Percentiles rank a stretch among this genome's conserved stretches.
Evolutionary conservation across 306 rosid species (phyloP).

Genomic region (Sechiopsis laciniata): DNA sequence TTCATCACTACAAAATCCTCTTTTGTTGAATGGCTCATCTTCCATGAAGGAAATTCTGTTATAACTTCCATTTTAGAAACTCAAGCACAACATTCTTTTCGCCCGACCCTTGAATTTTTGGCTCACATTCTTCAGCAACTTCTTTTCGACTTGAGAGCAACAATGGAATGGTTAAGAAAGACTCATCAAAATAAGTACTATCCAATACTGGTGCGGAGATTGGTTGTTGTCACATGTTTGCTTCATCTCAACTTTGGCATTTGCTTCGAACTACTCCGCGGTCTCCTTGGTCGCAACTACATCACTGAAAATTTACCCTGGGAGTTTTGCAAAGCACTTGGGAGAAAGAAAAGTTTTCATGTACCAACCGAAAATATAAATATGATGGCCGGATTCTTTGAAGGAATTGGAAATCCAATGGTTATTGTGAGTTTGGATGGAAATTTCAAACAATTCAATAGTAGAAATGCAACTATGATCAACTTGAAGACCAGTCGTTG

Average conservation of each 20-base stretch:
- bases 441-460: slow-evolving; percentile 9
- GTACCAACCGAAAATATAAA: slow-evolving; percentile 6
- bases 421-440: slow-evolving; percentile 33
- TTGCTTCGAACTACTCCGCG: slow-evolving; percentile 16
- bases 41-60: slow-evolving; percentile 28
- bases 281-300: slow-evolving; percentile 23
- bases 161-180: slow-evolving; percentile 36
- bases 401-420: slow-evolving; percentile 40
- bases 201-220: slow-evolving; percentile 37
- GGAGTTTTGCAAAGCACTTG: slow-evolving; percentile 31
- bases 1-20: slow-evolving; percentile 48
- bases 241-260: slow-evolving; percentile 32
- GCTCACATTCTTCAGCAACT: not conserved
- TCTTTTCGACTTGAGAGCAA: slow-evolving; percentile 18
- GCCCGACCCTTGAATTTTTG: slow-evolving; percentile 22
- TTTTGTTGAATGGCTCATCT: slow-evolving; percentile 57
- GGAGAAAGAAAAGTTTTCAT: slow-evolving; percentile 12
- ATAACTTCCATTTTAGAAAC: slow-evolving; percentile 4
- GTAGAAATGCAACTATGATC: slow-evolving; percentile 35
- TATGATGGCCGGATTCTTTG: slow-evolving; percentile 42
- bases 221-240: slow-evolving; percentile 39
- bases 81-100: not conserved
- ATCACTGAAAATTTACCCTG: slow-evolving; percentile 30
- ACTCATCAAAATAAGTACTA: slow-evolving; percentile 15
- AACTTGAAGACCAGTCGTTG: slow-evolving; percentile 28